A percentile compares a stretch with the other conserved stretches of the same genome.
These are phyloP conservation scores for Mycena rebaudengoi DNA, from an alignment of 768 basidiomycete species.

Conservation along the genomic window DNA sequence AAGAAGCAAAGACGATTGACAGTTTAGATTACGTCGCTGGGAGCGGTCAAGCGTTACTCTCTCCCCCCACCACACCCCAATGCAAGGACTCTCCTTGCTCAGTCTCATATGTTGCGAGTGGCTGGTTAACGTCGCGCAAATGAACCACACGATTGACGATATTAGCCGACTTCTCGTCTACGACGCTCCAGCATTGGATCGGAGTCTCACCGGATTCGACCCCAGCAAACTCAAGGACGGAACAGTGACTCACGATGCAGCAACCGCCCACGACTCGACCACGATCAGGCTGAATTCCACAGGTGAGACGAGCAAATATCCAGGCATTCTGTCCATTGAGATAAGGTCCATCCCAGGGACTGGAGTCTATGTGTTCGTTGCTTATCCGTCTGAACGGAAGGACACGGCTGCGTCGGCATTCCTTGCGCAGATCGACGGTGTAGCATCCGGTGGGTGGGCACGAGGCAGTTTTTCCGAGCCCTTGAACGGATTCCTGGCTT, in stretches of 20 bases:
- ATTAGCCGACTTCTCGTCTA: too few species aligned
- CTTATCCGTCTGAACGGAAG: background rate
- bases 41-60: too few species aligned
- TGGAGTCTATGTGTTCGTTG: background rate
- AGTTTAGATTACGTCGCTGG: too few species aligned
- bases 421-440: background rate
- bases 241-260: background rate
- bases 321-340: background rate
- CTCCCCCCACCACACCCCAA: too few species aligned
- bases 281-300: conserved; percentile 6
- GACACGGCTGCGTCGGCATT: background rate
- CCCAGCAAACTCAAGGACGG: too few species aligned
- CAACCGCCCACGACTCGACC: background rate
- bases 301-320: background rate
- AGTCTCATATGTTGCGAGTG: too few species aligned
- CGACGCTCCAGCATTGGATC: too few species aligned
- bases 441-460: background rate
- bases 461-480: background rate
- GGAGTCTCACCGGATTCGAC: too few species aligned
- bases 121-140: too few species aligned
- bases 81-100: too few species aligned
- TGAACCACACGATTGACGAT: too few species aligned
- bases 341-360: background rate
- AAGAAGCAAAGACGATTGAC: too few species aligned
- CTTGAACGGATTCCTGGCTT: background rate